Evolutionary conservation across 768 basidiomycete species (phyloP).

Genomic region (Strobilomyces dryophilus): DNA sequence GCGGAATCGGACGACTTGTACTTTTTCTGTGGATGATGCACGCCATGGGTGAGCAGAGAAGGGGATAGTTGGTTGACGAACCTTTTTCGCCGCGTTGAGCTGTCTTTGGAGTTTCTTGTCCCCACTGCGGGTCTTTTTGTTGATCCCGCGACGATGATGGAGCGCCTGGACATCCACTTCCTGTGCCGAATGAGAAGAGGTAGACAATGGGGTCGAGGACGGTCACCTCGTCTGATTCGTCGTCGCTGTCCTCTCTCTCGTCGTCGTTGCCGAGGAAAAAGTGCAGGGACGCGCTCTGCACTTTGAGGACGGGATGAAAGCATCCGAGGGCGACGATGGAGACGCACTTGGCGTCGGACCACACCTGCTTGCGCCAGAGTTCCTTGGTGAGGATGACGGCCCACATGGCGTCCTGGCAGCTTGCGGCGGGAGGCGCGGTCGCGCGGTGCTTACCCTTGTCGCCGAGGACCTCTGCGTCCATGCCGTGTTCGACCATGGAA

Average conservation of each 20-base stretch:
- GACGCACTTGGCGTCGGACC: constrained; percentile 91
- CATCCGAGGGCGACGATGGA: constrained; percentile 89
- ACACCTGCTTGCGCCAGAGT: constrained; percentile 89
- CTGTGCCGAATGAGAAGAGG: constrained; percentile 29
- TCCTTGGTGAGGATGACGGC: constrained; percentile 92
- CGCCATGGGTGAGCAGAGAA: constrained; percentile 18
- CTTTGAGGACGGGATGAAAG: constrained; percentile 90
- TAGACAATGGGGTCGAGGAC: neutral
- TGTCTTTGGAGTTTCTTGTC: constrained; percentile 78
- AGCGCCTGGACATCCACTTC: constrained; percentile 66
- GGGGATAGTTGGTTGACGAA: constrained; percentile 21
- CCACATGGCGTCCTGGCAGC: constrained; percentile 93
- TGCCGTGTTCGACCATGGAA: constrained; percentile 91
- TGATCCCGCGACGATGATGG: constrained; percentile 85
- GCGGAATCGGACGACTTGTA: constrained; percentile 21
- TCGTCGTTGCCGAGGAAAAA: constrained; percentile 95
- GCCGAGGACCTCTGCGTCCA: constrained; percentile 75
- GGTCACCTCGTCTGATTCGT: constrained; percentile 53
- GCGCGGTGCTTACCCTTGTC: constrained; percentile 76
- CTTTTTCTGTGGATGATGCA: constrained; percentile 36
- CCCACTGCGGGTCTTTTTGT: constrained; percentile 84
- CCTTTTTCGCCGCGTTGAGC: constrained; percentile 73
- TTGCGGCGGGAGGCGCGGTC: constrained; percentile 27
- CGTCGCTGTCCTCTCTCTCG: constrained; percentile 66
- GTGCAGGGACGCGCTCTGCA: constrained; percentile 90